phyloP scores from a whole-genome alignment of 2,329 filamentous ascomycete species.

The Hymenoscyphus fraxineus region DNA sequence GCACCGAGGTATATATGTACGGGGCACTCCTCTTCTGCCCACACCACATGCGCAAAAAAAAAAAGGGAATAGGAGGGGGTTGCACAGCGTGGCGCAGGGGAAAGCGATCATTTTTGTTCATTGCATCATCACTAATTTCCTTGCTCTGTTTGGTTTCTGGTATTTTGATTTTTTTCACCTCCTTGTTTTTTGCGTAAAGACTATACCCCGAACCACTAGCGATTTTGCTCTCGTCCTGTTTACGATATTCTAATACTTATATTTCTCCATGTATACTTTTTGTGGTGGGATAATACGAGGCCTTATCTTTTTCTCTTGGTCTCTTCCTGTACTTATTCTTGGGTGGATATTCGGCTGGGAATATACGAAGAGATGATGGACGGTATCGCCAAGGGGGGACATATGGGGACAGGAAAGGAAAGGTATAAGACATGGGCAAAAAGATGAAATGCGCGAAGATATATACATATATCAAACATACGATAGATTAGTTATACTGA shows the following conservation, averaged over 20 bases:
- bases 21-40: not conserved
- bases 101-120: not conserved
- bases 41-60: not conserved
- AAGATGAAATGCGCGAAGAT: slow-evolving; percentile 1
- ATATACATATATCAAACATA: slow-evolving; percentile 3
- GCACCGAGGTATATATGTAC: slow-evolving; percentile 5
- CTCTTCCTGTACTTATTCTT: not conserved
- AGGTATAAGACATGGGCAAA: not conserved
- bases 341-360: not conserved
- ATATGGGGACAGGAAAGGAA: not conserved
- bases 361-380: slow-evolving; percentile 2
- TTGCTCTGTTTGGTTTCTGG: not conserved
- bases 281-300: not conserved
- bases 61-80: not conserved
- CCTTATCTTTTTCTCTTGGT: not conserved
- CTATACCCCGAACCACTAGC: slow-evolving; percentile 3
- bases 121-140: not conserved
- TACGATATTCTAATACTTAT: slow-evolving; percentile 1
- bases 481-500: slow-evolving; percentile 2
- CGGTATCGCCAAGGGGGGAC: not conserved
- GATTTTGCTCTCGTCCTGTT: not conserved
- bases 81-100: slow-evolving; percentile 5
- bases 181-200: slow-evolving; percentile 3
- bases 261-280: slow-evolving; percentile 4
- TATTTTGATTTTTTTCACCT: not conserved